These are phyloP conservation scores for Cardamine chenopodiifolia DNA, from an alignment of 345 rosid species.

Conservation along the genomic window DNA sequence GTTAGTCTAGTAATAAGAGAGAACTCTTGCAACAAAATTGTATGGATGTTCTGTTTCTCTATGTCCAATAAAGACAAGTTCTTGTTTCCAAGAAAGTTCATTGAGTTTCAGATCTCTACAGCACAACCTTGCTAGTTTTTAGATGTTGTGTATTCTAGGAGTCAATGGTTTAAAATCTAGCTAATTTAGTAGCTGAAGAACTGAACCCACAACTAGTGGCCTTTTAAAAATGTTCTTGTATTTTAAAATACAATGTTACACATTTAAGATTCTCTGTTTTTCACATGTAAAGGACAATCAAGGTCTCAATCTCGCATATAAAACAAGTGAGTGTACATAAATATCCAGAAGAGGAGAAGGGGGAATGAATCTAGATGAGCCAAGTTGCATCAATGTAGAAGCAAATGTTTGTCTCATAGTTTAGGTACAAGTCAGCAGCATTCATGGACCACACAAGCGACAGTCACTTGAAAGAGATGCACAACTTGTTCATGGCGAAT, in stretches of 20 bases:
- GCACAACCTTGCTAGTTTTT: too few relatives aligned
- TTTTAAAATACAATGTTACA: background rate
- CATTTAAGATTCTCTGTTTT: background rate
- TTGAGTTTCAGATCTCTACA: too few relatives aligned
- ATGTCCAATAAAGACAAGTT: conserved; percentile 23
- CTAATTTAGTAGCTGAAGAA: too few relatives aligned
- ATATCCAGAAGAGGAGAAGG: background rate
- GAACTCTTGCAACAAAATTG: conserved; percentile 19
- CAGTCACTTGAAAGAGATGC: conserved; percentile 26
- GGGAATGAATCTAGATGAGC: conserved; percentile 30
- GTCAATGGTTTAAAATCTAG: conserved; percentile 11
- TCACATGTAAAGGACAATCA: background rate
- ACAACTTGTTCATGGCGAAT: conserved; percentile 33
- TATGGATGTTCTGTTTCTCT: conserved; percentile 30
- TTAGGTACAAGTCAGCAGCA: conserved; percentile 21
- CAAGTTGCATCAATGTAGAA: conserved; percentile 31
- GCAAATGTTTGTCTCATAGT: conserved; percentile 35
- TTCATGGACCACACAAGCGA: conserved; percentile 36
- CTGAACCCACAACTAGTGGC: background rate
- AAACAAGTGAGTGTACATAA: conserved; percentile 34
- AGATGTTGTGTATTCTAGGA: background rate
- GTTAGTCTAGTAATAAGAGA: conserved; percentile 21
- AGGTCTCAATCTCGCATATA: conserved; percentile 10
- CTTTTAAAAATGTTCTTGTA: background rate
- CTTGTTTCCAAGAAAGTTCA: conserved; percentile 10